phyloP scores from a whole-genome alignment of 192 early-diverging fungal species.

The Entophlyctis helioformis region DNA sequence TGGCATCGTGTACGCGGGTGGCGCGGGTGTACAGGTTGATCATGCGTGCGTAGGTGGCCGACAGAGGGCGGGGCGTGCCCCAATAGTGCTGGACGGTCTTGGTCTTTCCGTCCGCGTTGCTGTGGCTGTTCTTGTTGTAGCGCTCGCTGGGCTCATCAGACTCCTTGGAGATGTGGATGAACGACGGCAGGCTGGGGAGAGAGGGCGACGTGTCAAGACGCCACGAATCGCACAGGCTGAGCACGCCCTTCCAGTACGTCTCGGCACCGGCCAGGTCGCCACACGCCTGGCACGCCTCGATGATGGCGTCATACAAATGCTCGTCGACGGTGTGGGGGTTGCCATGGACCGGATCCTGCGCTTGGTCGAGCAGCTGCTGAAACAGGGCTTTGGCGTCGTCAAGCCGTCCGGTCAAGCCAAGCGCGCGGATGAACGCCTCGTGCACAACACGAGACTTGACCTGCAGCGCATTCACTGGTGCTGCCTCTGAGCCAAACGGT shows the following conservation, averaged over 20 bases:
- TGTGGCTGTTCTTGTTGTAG: too few relatives aligned
- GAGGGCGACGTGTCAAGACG: not conserved
- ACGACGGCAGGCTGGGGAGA: too few relatives aligned
- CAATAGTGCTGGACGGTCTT: too few relatives aligned
- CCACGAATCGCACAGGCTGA: not conserved
- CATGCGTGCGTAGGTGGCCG: constrained; percentile 3
- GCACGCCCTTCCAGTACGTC: constrained; percentile 5
- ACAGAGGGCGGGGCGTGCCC: constrained; percentile 2
- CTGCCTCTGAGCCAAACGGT: too few relatives aligned
- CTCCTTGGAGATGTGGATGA: too few relatives aligned
- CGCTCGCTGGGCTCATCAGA: too few relatives aligned
- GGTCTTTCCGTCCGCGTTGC: too few relatives aligned
- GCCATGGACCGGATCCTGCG: not conserved
- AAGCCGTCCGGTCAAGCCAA: constrained; percentile 1
- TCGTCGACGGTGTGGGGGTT: not conserved
- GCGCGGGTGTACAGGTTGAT: not conserved
- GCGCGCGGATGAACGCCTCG: constrained; percentile 13
- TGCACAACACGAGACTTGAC: not conserved
- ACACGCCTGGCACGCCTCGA: constrained; percentile 2
- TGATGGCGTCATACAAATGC: constrained; percentile 14
- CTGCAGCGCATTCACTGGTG: not conserved
- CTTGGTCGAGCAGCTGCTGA: not conserved
- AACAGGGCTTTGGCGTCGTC: constrained; percentile 5
- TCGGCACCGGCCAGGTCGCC: constrained; percentile 3
- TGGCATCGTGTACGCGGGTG: too few relatives aligned